These are phyloP conservation scores for Geotrichum fermentans DNA, from an alignment of 1,139 yeast species.

Conservation along the genomic window DNA sequence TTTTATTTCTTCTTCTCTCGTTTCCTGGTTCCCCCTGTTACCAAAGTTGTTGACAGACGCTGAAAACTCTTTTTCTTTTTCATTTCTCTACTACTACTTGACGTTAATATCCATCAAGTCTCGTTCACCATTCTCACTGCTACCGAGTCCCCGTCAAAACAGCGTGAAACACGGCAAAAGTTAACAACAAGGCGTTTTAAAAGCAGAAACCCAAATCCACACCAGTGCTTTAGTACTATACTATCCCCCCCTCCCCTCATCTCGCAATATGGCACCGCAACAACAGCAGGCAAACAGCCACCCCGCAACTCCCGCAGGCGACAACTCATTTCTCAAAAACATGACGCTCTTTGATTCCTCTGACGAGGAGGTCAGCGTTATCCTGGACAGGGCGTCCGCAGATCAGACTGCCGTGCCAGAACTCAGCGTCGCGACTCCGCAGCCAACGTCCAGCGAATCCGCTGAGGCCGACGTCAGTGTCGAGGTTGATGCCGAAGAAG, in stretches of 20 bases:
- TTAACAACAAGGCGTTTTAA: too few relatives aligned
- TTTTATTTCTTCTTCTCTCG: background rate
- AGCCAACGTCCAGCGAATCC: slow-evolving; percentile 4
- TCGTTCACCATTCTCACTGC: too few relatives aligned
- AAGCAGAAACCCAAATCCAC: too few relatives aligned
- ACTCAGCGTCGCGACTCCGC: background rate
- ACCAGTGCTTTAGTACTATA: too few relatives aligned
- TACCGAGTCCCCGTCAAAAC: too few relatives aligned
- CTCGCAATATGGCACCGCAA: background rate
- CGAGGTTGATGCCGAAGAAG: background rate
- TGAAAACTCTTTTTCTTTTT: background rate
- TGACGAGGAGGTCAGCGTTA: background rate
- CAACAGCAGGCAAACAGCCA: too few relatives aligned
- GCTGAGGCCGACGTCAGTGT: background rate
- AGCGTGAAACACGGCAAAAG: too few relatives aligned
- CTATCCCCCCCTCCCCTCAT: too few relatives aligned
- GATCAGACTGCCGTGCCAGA: background rate
- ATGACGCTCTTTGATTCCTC: background rate
- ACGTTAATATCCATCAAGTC: too few relatives aligned
- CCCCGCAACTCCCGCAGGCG: too few relatives aligned
- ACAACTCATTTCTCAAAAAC: background rate
- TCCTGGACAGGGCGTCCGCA: background rate
- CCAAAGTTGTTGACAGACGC: background rate
- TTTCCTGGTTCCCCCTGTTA: background rate
- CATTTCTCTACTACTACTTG: too few relatives aligned